Conservation (phyloP, 108 stramenopile genomes). For the Stephanodiscus triporus region DNA sequence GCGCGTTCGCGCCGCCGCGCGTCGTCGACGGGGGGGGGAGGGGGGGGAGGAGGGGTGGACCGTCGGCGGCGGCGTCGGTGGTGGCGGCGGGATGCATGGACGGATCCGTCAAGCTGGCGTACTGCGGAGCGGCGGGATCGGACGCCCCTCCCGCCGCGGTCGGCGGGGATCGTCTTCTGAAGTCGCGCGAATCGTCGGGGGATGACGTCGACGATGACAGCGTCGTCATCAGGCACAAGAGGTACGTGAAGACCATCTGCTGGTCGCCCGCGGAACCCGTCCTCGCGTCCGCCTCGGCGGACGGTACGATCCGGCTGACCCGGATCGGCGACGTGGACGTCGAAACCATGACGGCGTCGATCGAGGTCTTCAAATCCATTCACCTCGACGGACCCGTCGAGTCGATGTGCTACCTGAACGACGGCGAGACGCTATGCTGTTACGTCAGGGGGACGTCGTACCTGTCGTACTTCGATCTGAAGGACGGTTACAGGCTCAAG, state of each 20-base stretch:
- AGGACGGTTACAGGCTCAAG: slow-evolving; percentile 56
- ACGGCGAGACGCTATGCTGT: slow-evolving; percentile 63
- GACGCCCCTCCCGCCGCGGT: neutral
- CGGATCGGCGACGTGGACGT: slow-evolving; percentile 39
- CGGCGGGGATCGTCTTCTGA: slow-evolving; percentile 21
- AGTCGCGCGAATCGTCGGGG: neutral
- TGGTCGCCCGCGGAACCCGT: slow-evolving; percentile 68
- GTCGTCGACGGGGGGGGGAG: no score
- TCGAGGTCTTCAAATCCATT: slow-evolving; percentile 54
- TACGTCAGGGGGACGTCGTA: slow-evolving; percentile 75
- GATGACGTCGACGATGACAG: slow-evolving; percentile 12
- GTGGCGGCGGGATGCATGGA: slow-evolving; percentile 82
- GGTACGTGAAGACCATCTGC: slow-evolving; percentile 71
- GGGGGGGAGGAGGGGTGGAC: no score
- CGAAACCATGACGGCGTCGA: slow-evolving; percentile 13
- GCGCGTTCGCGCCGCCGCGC: slow-evolving; percentile 74
- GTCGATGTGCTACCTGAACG: slow-evolving; percentile 69
- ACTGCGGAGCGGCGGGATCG: slow-evolving; percentile 41
- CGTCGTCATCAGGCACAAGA: slow-evolving; percentile 58
- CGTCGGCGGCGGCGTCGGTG: slow-evolving; percentile 44
- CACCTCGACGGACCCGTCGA: slow-evolving; percentile 74
- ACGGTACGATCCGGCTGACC: slow-evolving; percentile 74
- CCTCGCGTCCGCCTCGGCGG: slow-evolving; percentile 79
- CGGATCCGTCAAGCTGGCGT: slow-evolving; percentile 63
- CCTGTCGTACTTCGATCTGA: slow-evolving; percentile 70